These are phyloP conservation scores for Helminthosporium solani DNA, from an alignment of 2,329 filamentous ascomycete genomes.

Conservation along the genomic window DNA sequence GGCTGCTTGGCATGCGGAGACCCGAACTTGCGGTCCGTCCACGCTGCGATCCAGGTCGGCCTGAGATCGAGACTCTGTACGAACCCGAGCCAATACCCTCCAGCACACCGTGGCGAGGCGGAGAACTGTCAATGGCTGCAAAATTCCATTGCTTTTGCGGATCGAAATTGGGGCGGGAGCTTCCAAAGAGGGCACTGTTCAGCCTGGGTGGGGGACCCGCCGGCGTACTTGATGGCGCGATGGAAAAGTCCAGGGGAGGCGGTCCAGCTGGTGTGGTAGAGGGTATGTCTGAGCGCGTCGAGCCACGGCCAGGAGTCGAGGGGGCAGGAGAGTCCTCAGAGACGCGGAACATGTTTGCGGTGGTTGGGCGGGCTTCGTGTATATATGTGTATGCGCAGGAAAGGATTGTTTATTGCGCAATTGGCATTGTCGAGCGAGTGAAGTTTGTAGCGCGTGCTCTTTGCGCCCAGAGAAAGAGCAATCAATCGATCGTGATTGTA, in stretches of 20 bases:
- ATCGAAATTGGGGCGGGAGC: conserved; percentile 47
- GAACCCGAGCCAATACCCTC: conserved; percentile 30
- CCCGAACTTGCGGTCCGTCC: conserved; percentile 27
- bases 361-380: too few species aligned
- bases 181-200: conserved; percentile 47
- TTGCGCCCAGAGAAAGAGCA: too few species aligned
- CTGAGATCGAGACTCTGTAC: conserved; percentile 30
- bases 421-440: neutral
- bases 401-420: conserved; percentile 3
- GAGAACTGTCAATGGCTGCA: conserved; percentile 35
- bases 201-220: conserved; percentile 53
- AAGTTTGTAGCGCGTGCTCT: neutral
- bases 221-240: conserved; percentile 57
- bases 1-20: conserved; percentile 41
- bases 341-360: conserved; percentile 37
- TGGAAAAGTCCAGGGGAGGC: conserved; percentile 41
- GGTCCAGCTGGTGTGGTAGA: conserved; percentile 62
- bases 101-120: conserved; percentile 31
- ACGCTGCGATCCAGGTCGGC: conserved; percentile 29
- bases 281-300: conserved; percentile 35
- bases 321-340: conserved; percentile 32
- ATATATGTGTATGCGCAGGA: too few species aligned
- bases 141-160: conserved; percentile 21
- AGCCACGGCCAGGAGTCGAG: conserved; percentile 33
- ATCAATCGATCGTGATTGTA: too few species aligned